Evolutionary conservation across 306 rosid species (phyloP).

Genomic region (Fragaria nilgerrensis): DNA sequence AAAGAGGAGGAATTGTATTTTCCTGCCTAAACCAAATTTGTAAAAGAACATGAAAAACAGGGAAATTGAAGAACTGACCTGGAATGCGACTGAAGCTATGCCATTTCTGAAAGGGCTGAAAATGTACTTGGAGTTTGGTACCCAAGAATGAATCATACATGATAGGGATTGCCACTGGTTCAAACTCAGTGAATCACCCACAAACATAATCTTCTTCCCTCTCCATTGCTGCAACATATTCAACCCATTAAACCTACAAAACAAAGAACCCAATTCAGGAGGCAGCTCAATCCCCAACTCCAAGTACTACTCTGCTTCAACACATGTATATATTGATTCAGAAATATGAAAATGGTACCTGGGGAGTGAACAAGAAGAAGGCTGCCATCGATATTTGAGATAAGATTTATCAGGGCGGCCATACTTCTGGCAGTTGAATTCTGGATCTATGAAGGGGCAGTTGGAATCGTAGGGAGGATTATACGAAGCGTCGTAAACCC

Average conservation of each 20-base stretch:
- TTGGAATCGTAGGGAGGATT: conserved; percentile 65
- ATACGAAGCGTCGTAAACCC: conserved; percentile 70
- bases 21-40: background rate
- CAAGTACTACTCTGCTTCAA: background rate
- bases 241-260: conserved; percentile 73
- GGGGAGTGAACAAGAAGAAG: conserved; percentile 68
- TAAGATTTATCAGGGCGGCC: conserved; percentile 69
- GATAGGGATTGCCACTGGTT: conserved; percentile 85
- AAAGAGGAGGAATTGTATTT: background rate
- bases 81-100: conserved; percentile 60
- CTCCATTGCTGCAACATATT: conserved; percentile 56
- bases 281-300: background rate
- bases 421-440: conserved; percentile 76
- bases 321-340: background rate
- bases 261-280: background rate
- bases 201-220: conserved; percentile 97
- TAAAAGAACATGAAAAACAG: background rate
- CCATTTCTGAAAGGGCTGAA: conserved; percentile 26
- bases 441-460: conserved; percentile 90
- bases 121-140: conserved; percentile 58
- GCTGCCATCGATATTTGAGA: conserved; percentile 79
- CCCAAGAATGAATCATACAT: conserved; percentile 84
- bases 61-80: conserved; percentile 38
- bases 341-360: conserved; percentile 37
- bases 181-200: conserved; percentile 85